A percentile compares a stretch with the other conserved stretches of the same genome.
Conservation (phyloP, 768 basidiomycete species). For the Suillus sp. region DNA sequence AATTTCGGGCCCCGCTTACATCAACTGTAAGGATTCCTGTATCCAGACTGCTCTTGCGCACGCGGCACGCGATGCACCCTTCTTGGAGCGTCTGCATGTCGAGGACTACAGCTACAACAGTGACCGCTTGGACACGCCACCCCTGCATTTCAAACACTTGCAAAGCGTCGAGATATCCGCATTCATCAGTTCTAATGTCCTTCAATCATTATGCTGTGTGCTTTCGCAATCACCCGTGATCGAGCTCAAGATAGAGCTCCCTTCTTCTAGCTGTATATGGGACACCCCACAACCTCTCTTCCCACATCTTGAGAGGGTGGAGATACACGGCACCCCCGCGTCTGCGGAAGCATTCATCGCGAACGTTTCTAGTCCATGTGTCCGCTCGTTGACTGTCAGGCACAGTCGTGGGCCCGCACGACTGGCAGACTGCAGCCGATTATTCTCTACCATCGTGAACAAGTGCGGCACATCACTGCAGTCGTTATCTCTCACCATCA, state of each 20-base stretch:
- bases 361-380: not conserved
- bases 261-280: slow-evolving; percentile 3
- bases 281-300: not conserved
- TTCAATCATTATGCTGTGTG: not conserved
- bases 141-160: slow-evolving; percentile 7
- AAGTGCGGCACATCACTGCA: not conserved
- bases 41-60: slow-evolving; percentile 21
- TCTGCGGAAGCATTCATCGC: not conserved
- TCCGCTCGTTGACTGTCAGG: not conserved
- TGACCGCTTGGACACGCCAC: not conserved
- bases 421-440: not conserved
- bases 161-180: slow-evolving; percentile 4
- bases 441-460: slow-evolving; percentile 6
- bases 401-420: slow-evolving; percentile 8
- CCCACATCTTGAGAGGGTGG: slow-evolving; percentile 1
- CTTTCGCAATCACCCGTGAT: slow-evolving; percentile 10
- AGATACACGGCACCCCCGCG: not conserved
- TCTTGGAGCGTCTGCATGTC: slow-evolving; percentile 15
- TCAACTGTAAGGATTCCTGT: slow-evolving; percentile 16
- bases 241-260: slow-evolving; percentile 10
- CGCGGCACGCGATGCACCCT: slow-evolving; percentile 19
- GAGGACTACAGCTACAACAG: slow-evolving; percentile 9
- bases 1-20: slow-evolving; percentile 18
- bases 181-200: slow-evolving; percentile 5
- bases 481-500: slow-evolving; percentile 7